Base-by-base conservation (phyloP, 345 rosid species). In the Heritiera littoralis region DNA sequence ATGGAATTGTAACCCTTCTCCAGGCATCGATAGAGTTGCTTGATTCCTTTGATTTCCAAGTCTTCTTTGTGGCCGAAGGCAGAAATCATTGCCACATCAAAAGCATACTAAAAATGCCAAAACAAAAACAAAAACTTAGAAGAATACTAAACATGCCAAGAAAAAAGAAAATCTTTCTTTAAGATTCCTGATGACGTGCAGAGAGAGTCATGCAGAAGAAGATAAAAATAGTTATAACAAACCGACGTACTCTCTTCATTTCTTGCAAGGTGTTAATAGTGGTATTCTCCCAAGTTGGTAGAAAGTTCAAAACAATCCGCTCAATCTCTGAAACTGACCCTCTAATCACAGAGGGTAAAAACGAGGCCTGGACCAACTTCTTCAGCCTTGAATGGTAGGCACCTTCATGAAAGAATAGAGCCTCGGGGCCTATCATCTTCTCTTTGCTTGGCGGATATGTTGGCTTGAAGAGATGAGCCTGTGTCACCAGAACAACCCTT, bases 1-100 rank as follows among this genome's bases (percentile, higher is more conserved):
- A 95, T 95, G 41, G 99, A 95, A 80, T 95, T 95, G 80, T 93
- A 93, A 60, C 99, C 99, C 77, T 79, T 91, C 80, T 94, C 97
- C 38, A 95, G 84, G 65, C 88, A 79, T 23, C 83, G 92, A 84
- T 95, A 95, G 35, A 93, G 88, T 54, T 86, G 79, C 80, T 91
- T 92, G 77, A 95, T 91, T 69, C 79, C 88, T 82, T 90, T 89
- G 81, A 87, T 87, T 81, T 88, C 84, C 77, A 84, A 64, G 49
- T 86, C 89, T 82, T 83, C 83, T 81, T 85, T 87, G 51, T 79
- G 85, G 3, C 99, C 99, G 38, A 95, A 89, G 30, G 87, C 94
- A 72, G 96, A 91, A 18, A 87, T 86, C 82, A 93, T 88, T 82
- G 99, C 99, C 90, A 96, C 99, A 78, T 96, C 93, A 83, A 92